Conservation (phyloP, 306 rosid species). For the Glycine latifolia region DNA sequence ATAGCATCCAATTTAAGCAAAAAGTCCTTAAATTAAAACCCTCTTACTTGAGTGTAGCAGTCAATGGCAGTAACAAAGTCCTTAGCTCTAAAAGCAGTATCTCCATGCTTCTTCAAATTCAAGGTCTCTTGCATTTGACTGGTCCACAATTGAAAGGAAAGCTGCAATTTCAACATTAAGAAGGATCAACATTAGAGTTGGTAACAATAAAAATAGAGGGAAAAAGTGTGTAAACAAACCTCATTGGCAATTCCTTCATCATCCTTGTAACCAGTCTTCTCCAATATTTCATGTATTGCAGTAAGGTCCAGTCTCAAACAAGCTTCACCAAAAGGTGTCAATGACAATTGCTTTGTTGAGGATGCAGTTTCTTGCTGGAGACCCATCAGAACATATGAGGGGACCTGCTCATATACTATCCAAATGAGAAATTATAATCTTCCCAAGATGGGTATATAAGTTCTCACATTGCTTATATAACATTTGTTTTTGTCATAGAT, state of each 20-base stretch:
- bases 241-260: constrained; percentile 97
- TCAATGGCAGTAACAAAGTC: constrained; percentile 78
- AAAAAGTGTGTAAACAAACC: constrained; percentile 54
- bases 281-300: constrained; percentile 89
- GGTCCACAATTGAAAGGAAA: constrained; percentile 97
- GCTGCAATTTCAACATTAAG: constrained; percentile 66
- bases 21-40: constrained; percentile 6
- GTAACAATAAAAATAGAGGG: background rate
- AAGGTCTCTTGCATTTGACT: constrained; percentile 94
- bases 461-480: background rate
- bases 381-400: constrained; percentile 82
- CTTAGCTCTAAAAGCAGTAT: constrained; percentile 87
- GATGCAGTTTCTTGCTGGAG: constrained; percentile 66
- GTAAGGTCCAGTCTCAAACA: constrained; percentile 89
- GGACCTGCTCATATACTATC: constrained; percentile 71
- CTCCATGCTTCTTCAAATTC: constrained; percentile 92
- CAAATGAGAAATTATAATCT: constrained; percentile 63
- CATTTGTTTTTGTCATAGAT: no score
- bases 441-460: constrained; percentile 30
- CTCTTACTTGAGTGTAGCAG: constrained; percentile 85
- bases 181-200: constrained; percentile 44
- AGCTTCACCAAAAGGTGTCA: constrained; percentile 93
- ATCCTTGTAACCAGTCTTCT: constrained; percentile 93
- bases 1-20: constrained; percentile 26
- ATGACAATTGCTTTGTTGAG: constrained; percentile 66